These are phyloP conservation scores for Candida arabinofermentans DNA, from an alignment of 805 yeast species.

Conservation along the genomic window DNA sequence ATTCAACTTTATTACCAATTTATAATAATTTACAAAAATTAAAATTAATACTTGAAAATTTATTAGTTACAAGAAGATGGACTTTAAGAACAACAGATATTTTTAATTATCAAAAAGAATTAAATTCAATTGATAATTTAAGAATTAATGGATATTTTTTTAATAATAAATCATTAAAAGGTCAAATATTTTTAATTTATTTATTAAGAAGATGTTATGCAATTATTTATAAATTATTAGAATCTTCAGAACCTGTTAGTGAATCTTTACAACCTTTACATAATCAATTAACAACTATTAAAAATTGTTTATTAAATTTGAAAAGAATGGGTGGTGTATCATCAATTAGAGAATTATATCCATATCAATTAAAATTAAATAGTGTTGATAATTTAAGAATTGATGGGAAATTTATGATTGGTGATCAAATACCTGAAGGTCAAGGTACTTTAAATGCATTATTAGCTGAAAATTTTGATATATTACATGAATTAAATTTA, in stretches of 20 bases:
- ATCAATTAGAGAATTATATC: slow-evolving; percentile 85
- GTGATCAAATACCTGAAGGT: slow-evolving; percentile 92
- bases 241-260: slow-evolving; percentile 90
- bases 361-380: slow-evolving; percentile 91
- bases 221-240: slow-evolving; percentile 80
- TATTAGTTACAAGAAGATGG: slow-evolving; percentile 94
- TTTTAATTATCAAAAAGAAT: slow-evolving; percentile 71
- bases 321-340: slow-evolving; percentile 91
- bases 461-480: slow-evolving; percentile 91
- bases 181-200: slow-evolving; percentile 64
- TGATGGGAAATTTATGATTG: slow-evolving; percentile 90
- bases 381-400: slow-evolving; percentile 79
- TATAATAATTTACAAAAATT: slow-evolving; percentile 62
- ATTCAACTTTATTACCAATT: slow-evolving; percentile 50
- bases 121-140: slow-evolving; percentile 69
- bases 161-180: slow-evolving; percentile 38
- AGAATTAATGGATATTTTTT: slow-evolving; percentile 60
- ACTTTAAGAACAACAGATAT: slow-evolving; percentile 94
- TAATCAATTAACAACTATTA: slow-evolving; percentile 88
- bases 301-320: slow-evolving; percentile 84
- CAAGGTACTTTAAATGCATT: slow-evolving; percentile 93
- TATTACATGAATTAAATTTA: slow-evolving; percentile 83
- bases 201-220: slow-evolving; percentile 88
- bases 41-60: slow-evolving; percentile 72
- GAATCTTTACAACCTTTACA: slow-evolving; percentile 92